These are phyloP conservation scores for Agaricus bisporus DNA, from an alignment of 768 basidiomycete genomes.

Conservation along the genomic window DNA sequence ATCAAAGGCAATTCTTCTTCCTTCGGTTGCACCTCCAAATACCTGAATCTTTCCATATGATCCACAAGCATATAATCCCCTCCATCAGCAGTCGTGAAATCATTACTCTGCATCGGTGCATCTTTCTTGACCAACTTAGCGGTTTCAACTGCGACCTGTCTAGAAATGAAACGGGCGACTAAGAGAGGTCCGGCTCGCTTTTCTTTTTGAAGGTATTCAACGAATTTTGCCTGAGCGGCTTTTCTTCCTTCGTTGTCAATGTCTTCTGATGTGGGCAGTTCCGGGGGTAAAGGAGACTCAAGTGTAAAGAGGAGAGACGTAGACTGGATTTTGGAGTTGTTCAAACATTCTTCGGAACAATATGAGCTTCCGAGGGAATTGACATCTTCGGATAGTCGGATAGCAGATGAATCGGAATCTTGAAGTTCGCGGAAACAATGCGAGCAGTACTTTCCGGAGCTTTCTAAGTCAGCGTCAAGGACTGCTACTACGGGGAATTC, in stretches of 20 bases:
- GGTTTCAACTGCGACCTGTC: conserved; percentile 63
- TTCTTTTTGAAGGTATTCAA: conserved; percentile 46
- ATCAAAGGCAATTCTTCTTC: conserved; percentile 47
- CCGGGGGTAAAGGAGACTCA: conserved; percentile 52
- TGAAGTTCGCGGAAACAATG: conserved; percentile 64
- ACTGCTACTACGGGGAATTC: conserved; percentile 68
- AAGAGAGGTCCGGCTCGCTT: conserved; percentile 44
- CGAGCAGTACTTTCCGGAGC: conserved; percentile 61
- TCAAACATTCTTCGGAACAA: conserved; percentile 67
- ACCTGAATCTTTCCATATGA: conserved; percentile 72
- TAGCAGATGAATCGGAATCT: conserved; percentile 26
- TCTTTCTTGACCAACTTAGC: conserved; percentile 39
- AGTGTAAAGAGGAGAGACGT: conserved; percentile 68
- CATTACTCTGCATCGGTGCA: conserved; percentile 13
- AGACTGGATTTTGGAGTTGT: conserved; percentile 48
- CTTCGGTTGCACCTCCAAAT: conserved; percentile 45
- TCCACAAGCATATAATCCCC: conserved; percentile 63
- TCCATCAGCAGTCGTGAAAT: conserved; percentile 41
- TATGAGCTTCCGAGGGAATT: conserved; percentile 57
- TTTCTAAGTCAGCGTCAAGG: conserved; percentile 68
- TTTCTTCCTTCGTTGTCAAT: conserved; percentile 38
- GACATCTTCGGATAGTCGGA: conserved; percentile 25
- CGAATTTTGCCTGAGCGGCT: conserved; percentile 54
- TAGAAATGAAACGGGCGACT: conserved; percentile 64
- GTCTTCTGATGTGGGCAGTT: conserved; percentile 24